Evolutionary conservation across 176 grass and related monocot species (phyloP).

Genomic region (Oryza coarctata): DNA sequence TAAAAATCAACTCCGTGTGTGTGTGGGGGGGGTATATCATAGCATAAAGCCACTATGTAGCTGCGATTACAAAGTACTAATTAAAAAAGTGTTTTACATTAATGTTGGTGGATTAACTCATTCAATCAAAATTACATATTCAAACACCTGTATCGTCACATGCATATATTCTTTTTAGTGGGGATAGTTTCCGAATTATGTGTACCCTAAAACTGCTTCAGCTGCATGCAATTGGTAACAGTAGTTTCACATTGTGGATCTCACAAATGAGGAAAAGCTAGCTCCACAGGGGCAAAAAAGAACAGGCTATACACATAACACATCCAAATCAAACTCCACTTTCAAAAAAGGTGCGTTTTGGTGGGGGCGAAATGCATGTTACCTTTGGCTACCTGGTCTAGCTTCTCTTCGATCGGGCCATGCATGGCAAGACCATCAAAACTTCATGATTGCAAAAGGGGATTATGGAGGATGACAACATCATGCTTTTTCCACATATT

Average conservation of each 20-base stretch:
- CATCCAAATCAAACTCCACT: neutral
- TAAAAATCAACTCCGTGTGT: too few species aligned
- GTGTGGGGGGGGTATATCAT: too few species aligned
- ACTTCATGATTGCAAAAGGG: slow-evolving; percentile 13
- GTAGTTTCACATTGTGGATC: neutral
- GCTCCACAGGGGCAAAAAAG: neutral
- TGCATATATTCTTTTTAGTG: too few species aligned
- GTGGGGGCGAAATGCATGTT: slow-evolving; percentile 3
- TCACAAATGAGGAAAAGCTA: neutral
- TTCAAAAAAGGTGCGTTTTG: neutral
- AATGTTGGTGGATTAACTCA: too few species aligned
- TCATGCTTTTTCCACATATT: neutral
- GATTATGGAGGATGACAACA: slow-evolving; percentile 13
- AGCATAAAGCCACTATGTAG: too few species aligned
- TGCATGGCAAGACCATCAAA: slow-evolving; percentile 21
- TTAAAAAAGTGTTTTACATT: too few species aligned
- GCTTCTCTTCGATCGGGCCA: neutral
- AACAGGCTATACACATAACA: neutral
- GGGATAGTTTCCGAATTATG: too few species aligned
- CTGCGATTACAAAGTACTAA: too few species aligned
- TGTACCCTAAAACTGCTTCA: too few species aligned
- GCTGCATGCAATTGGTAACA: neutral
- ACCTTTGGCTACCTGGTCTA: neutral
- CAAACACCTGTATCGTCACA: too few species aligned
- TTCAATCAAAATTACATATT: too few species aligned